These are phyloP conservation scores for Pythium guiyangense DNA, from an alignment of 352 stramenopile genomes.

Conservation along the genomic window DNA sequence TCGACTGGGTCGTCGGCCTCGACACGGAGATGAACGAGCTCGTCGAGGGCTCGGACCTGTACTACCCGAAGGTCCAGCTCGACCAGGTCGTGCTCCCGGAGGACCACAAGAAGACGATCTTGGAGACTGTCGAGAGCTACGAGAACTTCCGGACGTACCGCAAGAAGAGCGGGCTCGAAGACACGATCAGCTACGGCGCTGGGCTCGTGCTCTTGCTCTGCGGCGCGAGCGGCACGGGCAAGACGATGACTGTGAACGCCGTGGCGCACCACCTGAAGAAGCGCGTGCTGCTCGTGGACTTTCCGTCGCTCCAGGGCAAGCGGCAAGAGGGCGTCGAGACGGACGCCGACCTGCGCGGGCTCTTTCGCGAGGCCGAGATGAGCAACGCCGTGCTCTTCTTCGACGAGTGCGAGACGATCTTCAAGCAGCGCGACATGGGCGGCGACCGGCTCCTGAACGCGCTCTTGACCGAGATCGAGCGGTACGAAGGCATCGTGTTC, in stretches of 20 bases:
- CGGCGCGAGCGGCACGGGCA: conserved; percentile 82
- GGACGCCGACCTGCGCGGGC: conserved; percentile 74
- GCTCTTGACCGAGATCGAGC: conserved; percentile 86
- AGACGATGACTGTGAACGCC: conserved; percentile 90
- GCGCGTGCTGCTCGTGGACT: conserved; percentile 85
- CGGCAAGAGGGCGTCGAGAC: conserved; percentile 66
- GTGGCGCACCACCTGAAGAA: conserved; percentile 85
- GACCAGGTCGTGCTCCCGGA: conserved; percentile 83
- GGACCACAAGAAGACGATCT: conserved; percentile 76
- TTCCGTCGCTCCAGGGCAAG: conserved; percentile 81
- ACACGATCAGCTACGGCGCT: conserved; percentile 73
- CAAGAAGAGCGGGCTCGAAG: conserved; percentile 74
- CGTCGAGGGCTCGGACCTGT: conserved; percentile 85
- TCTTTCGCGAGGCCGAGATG: conserved; percentile 88
- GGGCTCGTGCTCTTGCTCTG: conserved; percentile 80
- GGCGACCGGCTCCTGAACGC: conserved; percentile 77
- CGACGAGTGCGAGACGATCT: conserved; percentile 88
- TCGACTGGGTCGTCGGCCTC: conserved; percentile 85
- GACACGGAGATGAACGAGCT: conserved; percentile 90
- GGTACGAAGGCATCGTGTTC: conserved; percentile 87
- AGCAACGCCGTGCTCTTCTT: conserved; percentile 89
- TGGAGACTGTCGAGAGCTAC: conserved; percentile 82
- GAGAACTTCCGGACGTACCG: conserved; percentile 74
- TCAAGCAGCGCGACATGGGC: conserved; percentile 77
- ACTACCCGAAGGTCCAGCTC: conserved; percentile 78